Evolutionary conservation across 2,329 filamentous ascomycete genomes (phyloP).

Genomic region (Aspergillus sp.): DNA sequence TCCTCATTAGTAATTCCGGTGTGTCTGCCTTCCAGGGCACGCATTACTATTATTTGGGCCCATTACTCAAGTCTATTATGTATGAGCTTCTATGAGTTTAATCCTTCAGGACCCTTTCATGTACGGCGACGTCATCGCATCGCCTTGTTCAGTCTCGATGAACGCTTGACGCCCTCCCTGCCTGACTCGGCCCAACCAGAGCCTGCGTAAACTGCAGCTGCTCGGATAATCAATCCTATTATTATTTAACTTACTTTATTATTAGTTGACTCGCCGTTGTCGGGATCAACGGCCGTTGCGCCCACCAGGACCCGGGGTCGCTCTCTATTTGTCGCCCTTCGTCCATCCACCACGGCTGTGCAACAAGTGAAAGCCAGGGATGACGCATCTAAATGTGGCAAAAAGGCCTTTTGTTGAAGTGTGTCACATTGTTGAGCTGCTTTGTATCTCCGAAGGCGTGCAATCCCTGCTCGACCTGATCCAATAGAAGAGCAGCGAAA

Average conservation of each 20-base stretch:
- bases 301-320: background rate
- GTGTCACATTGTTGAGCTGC: background rate
- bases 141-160: background rate
- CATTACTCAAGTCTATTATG: conserved; percentile 6
- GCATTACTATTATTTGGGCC: background rate
- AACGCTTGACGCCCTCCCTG: conserved; percentile 5
- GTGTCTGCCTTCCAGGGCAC: background rate
- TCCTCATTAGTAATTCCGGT: conserved; percentile 10
- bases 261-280: background rate
- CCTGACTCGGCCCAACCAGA: background rate
- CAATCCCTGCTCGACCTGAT: background rate
- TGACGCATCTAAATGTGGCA: background rate
- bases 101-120: background rate
- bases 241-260: background rate
- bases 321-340: background rate
- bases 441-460: background rate
- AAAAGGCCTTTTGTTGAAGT: background rate
- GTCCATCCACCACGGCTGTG: background rate
- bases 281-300: background rate
- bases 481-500: background rate
- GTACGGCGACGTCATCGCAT: conserved; percentile 4
- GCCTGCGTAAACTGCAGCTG: background rate
- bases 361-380: background rate
- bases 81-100: background rate
- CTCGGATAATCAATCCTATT: background rate